Evolutionary conservation across 2,329 filamentous ascomycete genomes (phyloP), one percentile per base, ranked within the genome.

Genomic region (Tolypocladium ovalisporum): DNA sequence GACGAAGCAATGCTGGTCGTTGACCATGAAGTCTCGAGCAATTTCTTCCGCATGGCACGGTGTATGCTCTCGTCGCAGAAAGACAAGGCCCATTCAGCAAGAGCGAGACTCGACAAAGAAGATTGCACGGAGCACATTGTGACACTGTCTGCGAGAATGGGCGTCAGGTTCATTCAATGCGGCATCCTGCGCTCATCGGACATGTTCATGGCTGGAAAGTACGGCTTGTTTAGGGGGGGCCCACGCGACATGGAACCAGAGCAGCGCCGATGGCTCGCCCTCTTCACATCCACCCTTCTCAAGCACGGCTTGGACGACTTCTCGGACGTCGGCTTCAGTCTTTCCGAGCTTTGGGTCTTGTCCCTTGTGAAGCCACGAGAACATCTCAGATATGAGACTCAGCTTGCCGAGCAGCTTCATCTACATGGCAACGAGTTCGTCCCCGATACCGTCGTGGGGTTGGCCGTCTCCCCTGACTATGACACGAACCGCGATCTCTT

Each of bases 201-300:
- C 22, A 75, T 79, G 59, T 80, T 83, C 66, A 71, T 71, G 36
- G 56, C 65, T 19, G 74, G 77, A 39, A 77, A 76, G 56, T 80
- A 81, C 59, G 72, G 75, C 39, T 64, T 84, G 2, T 84, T 84
- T 56, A 71, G 75, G 17, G 70, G 70, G 4, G 51, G 68, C 10
- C 73, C 75, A 0, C 72, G 71, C 13, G 70, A 71, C 13, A 65
- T 80, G 19, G 65, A 64, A 19, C 68, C 75, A 2, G 61, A 70
- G 4, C 74, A 77, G 54, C 73, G 79, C n/a, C 73, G 64, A 57
- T 77, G 76, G 56, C 62, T 81, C 19, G 69, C 76, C 1, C 70
- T 85, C 9, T 85, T 85, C 62, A 65, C 84, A 29, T 70, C 75
- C 2, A 74, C 72, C 0, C 67, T 86, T 10, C 66, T 83, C 24